Base-by-base conservation (phyloP, 202 grass and related monocot genomes). In the Schoenoplectus triqueter region DNA sequence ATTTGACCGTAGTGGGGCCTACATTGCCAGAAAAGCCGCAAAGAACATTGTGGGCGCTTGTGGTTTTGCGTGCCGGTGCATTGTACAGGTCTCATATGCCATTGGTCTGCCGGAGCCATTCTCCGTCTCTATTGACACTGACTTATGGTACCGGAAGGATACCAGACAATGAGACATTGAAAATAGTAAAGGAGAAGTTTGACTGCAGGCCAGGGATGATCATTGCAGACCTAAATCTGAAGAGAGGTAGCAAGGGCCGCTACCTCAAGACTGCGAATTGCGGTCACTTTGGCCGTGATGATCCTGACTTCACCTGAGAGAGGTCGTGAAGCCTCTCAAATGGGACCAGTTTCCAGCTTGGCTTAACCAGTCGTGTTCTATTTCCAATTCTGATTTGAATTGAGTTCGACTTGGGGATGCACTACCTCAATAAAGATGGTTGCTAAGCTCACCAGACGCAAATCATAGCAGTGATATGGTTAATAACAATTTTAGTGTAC, bases 131-230 rank as follows among this genome's bases (percentile, higher is more conserved):
- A 89, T 94, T 0, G 92, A 94, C 86, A 31, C 31, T 31, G 31
- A 88, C 89, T 0, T 94, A 94, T 0, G 88, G 89, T 69, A 94
- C 92, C 0, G 92, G 92, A 22, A 77, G 69, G 52, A 94, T 94
- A 67, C 77, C 89, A 0, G 92, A 94, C 81, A 94, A 85, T 78
- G 89, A 94, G 86, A 94, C 92, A 81, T 84, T 94, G 48, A 85
- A 91, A 80, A 86, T 94, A 63, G 89, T 94, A 73, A 94, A 94
- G 92, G 89, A 91, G 76, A 94, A 88, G 76, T 94, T 94, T 0
- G 92, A 94, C 84, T 94, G 91, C 81, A 94, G 92, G 92, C 92
- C 92, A n/a, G 92, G 92, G 75, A 94, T 94, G 92, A 92, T 94
- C 62, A 94, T 90, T 57, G 88, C 88, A 64, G 85, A 94, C 82